These are phyloP conservation scores for Biscogniauxia sp. DNA, from an alignment of 2,329 filamentous ascomycete species.

Conservation along the genomic window DNA sequence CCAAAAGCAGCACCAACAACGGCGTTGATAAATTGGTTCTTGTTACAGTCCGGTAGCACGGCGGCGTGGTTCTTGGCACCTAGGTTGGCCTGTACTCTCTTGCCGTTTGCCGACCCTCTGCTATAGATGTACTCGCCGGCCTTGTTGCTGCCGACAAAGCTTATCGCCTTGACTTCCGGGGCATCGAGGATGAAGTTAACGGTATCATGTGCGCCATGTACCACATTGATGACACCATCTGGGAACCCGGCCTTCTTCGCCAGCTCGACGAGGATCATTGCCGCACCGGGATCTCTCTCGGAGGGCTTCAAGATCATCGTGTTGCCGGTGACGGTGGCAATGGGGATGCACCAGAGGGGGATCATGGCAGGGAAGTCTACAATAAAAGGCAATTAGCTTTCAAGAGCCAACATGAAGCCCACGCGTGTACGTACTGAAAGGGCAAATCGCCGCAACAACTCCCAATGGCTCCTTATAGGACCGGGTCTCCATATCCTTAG, in stretches of 20 bases:
- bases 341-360: slow-evolving; percentile 85
- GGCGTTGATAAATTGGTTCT: slow-evolving; percentile 84
- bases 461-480: slow-evolving; percentile 80
- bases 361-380: slow-evolving; percentile 89
- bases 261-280: slow-evolving; percentile 82
- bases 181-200: slow-evolving; percentile 87
- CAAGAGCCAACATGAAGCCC: not conserved
- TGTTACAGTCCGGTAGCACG: slow-evolving; percentile 82
- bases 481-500: slow-evolving; percentile 87
- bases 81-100: slow-evolving; percentile 84
- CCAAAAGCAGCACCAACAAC: slow-evolving; percentile 83
- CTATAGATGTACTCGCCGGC: slow-evolving; percentile 84
- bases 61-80: slow-evolving; percentile 88
- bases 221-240: slow-evolving; percentile 76
- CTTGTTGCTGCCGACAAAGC: slow-evolving; percentile 84
- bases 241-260: slow-evolving; percentile 79
- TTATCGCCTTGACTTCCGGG: slow-evolving; percentile 80
- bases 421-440: slow-evolving; percentile 64
- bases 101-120: slow-evolving; percentile 77
- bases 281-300: slow-evolving; percentile 78
- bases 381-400: not conserved
- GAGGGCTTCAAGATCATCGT: slow-evolving; percentile 83
- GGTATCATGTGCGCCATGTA: slow-evolving; percentile 76
- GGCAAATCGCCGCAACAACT: slow-evolving; percentile 80
- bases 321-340: slow-evolving; percentile 81